Evolutionary conservation across 352 stramenopile genomes (phyloP), one percentile per base, ranked within the genome.

Genomic region (Globisporangium middletonii): DNA sequence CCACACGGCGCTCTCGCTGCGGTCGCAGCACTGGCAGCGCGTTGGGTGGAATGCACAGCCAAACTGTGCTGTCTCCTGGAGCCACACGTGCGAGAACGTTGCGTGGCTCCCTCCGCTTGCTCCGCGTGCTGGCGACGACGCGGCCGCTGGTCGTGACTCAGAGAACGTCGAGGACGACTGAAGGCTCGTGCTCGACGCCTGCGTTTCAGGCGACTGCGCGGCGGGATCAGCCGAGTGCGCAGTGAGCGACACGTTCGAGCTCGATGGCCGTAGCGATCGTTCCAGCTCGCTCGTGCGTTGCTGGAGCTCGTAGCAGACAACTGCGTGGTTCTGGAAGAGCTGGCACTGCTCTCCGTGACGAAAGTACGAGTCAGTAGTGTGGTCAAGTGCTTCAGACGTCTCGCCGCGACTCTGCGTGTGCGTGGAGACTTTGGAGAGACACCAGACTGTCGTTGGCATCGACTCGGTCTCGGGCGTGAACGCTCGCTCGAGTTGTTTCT

Each of bases 301-400:
- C 23, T 59, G 49, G 0, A 53, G 43, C 28, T 74, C 57, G 46
- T 74, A 71, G 53, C 63, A 71, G 12, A 74, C 51, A 19, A 67
- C 53, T 13, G 27, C 19, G 7, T 27, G 56, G 38, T 62, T 62
- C 35, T 74, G 67, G n/a, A 63, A 46, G 37, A 74, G 37, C 42
- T 69, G 50, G 6, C 64, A 18, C 7, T 30, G 28, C 9, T n/a
- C 26, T 16, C 57, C 60, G 23, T 64, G 33, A 0, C 13, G 51
- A 43, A 74, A 60, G 50, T 57, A 61, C n/a, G 45, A 28, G 7
- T 55, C 45, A 8, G 64, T 46, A 50, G 55, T 6, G 0, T 3
- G 6, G 19, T 33, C 13, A 11, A 8, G 28, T 7, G n/a, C 4
- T 18, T 23, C 16, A 12, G 16, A 28, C 18, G 8, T 16, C n/a